These are phyloP conservation scores for Xerocomus spinulosus DNA, from an alignment of 768 basidiomycete species.

Conservation along the genomic window DNA sequence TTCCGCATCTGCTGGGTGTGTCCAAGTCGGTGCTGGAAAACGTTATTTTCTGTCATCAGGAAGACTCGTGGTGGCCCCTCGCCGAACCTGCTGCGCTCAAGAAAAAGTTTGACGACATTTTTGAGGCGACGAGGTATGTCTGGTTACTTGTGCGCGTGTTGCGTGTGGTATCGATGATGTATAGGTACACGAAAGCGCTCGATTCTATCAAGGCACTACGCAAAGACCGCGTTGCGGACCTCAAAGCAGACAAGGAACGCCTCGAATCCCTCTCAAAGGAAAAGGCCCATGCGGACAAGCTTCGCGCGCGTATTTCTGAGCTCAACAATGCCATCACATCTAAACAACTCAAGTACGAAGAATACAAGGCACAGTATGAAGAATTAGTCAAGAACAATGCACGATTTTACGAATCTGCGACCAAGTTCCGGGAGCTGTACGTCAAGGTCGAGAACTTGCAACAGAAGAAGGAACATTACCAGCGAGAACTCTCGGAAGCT, in stretches of 20 bases:
- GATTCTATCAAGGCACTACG: constrained; percentile 86
- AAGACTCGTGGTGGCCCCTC: constrained; percentile 97
- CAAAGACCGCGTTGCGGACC: constrained; percentile 85
- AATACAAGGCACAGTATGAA: constrained; percentile 62
- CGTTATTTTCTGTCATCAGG: constrained; percentile 99
- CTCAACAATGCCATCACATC: constrained; percentile 56
- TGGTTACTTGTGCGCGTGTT: neutral
- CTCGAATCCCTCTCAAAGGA: constrained; percentile 73
- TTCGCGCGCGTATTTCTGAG: constrained; percentile 60
- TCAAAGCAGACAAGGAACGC: constrained; percentile 90
- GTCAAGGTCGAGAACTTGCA: constrained; percentile 61
- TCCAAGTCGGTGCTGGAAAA: constrained; percentile 98
- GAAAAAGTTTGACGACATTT: constrained; percentile 99
- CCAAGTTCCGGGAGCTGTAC: constrained; percentile 83
- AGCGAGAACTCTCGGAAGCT: constrained; percentile 58
- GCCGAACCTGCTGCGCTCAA: constrained; percentile 87
- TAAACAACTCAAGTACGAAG: constrained; percentile 73
- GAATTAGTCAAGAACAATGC: constrained; percentile 62
- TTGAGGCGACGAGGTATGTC: constrained; percentile 88
- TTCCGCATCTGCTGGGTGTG: constrained; percentile 89
- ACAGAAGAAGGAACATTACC: constrained; percentile 55
- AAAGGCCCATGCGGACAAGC: constrained; percentile 83
- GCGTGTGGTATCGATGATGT: neutral
- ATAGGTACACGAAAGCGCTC: constrained; percentile 93
- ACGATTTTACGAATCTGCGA: constrained; percentile 77